These are phyloP conservation scores for Eragrostis curvula DNA, from an alignment of 176 grass and related monocot genomes.

Conservation along the genomic window DNA sequence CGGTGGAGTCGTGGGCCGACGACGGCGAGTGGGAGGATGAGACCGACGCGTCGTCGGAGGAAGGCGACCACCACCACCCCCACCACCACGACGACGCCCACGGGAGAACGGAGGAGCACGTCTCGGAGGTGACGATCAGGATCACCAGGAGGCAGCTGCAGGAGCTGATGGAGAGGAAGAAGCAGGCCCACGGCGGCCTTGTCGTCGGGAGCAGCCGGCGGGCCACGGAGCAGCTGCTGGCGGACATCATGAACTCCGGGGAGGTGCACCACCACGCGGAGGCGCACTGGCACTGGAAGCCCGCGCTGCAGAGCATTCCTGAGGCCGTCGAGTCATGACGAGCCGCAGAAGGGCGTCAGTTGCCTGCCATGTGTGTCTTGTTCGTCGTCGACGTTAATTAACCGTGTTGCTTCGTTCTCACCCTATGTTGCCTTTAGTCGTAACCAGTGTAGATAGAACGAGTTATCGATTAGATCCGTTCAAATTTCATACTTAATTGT, in stretches of 20 bases:
- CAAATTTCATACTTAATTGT: not conserved
- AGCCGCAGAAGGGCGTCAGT: not conserved
- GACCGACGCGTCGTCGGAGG: constrained; percentile 25
- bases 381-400: too few species aligned
- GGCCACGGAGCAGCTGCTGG: constrained; percentile 52
- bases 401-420: too few species aligned
- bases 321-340: constrained; percentile 51
- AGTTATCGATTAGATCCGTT: not conserved
- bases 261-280: constrained; percentile 51
- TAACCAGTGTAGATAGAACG: not conserved
- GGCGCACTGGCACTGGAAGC: constrained; percentile 66
- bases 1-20: constrained; percentile 54
- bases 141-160: constrained; percentile 73
- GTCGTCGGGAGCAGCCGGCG: not conserved
- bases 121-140: constrained; percentile 65
- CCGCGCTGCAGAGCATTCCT: constrained; percentile 69
- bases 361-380: not conserved
- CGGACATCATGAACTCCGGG: constrained; percentile 65
- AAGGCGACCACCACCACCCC: not conserved
- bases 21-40: constrained; percentile 58
- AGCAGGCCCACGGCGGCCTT: not conserved
- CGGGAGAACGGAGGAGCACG: not conserved
- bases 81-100: not conserved
- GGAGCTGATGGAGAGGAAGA: constrained; percentile 48
- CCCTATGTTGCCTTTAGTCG: not conserved